Base-by-base conservation (phyloP, 495 filamentous ascomycete genomes). In the Hyaloscypha hepaticicola region DNA sequence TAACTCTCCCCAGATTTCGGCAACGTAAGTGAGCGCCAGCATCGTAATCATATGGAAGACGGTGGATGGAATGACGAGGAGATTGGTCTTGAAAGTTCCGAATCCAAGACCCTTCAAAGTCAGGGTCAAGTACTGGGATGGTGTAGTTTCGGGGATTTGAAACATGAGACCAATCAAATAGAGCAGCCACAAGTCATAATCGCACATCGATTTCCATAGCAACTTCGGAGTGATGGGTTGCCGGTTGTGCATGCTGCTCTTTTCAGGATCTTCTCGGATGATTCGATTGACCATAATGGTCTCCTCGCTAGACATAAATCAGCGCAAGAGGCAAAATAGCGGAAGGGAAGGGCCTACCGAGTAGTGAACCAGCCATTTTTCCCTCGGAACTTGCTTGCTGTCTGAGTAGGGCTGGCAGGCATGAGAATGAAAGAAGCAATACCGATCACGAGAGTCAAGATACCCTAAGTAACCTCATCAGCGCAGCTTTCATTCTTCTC, bases 281-380 rank as follows among this genome's bases (percentile, higher is more conserved):
- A 92, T 79, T 1, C 90, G 83, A 65, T 92, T 93, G n/a, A 91
- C 86, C 28, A 93, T 85, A 63, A 92, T 90, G 3, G 74, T 82
- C 66, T 88, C 86, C 68, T 91, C 86, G 5, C 77, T 77, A 34
- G 0, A 28, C 83, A 5, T 76, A 14, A 19, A 74, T 69, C 69
- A 79, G 65, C 58, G 5, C n/a, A 19, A 74, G 50, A 74, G 69
- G 60, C 72, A 77, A 60, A 75, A 74, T 72, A 70, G 73, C 58
- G 56, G 75, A 63, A 57, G 71, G 66, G 14, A 66, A 71, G 50
- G 66, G 57, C 68, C 70, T 45, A 69, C 7, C 78, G 77, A 63
- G 86, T 83, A 6, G 76, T 85, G 69, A 92, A 92, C 89, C 89
- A 92, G 7, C 89, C 89, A 3, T 89, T 77, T 64, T 87, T 89